A percentile compares a stretch with the other conserved stretches of the same genome.
Conservation (phyloP, 306 rosid species). For the Malus sylvestris region DNA sequence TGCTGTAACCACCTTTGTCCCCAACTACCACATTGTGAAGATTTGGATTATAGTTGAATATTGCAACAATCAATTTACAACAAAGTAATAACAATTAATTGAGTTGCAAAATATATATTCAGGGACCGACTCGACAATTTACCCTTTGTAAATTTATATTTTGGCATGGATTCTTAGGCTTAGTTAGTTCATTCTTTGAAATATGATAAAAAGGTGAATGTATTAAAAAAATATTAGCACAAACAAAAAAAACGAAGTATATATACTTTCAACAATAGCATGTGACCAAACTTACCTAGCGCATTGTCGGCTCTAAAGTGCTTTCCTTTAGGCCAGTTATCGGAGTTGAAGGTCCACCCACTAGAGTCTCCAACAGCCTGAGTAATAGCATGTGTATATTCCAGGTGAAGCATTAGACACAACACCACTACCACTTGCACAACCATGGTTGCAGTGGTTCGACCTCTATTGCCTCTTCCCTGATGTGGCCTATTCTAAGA, state of each 20-base stretch:
- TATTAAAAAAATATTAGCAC: too few relatives aligned
- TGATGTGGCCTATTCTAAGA: slow-evolving; percentile 8
- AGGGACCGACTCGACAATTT: too few relatives aligned
- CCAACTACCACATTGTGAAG: slow-evolving; percentile 57
- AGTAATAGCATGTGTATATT: slow-evolving; percentile 31
- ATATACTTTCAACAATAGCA: too few relatives aligned
- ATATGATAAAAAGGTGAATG: too few relatives aligned
- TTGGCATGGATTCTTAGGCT: too few relatives aligned
- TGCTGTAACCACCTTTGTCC: slow-evolving; percentile 31
- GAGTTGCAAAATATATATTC: neutral
- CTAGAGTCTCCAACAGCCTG: slow-evolving; percentile 45
- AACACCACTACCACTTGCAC: slow-evolving; percentile 10
- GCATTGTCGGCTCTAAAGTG: slow-evolving; percentile 47
- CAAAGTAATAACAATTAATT: neutral
- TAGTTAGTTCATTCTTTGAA: too few relatives aligned
- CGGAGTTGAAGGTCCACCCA: slow-evolving; percentile 49
- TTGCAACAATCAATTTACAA: slow-evolving; percentile 24
- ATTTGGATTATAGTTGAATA: slow-evolving; percentile 41
- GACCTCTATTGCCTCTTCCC: slow-evolving; percentile 71
- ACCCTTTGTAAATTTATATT: too few relatives aligned
- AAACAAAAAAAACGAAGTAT: too few relatives aligned
- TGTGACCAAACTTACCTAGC: slow-evolving; percentile 29
- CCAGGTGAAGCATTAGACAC: slow-evolving; percentile 20
- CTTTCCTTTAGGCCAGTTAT: slow-evolving; percentile 47
- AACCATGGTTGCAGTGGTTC: neutral